These are phyloP conservation scores for Colletotrichum higginsianum DNA, from an alignment of 2,329 filamentous ascomycete species.

Conservation along the genomic window DNA sequence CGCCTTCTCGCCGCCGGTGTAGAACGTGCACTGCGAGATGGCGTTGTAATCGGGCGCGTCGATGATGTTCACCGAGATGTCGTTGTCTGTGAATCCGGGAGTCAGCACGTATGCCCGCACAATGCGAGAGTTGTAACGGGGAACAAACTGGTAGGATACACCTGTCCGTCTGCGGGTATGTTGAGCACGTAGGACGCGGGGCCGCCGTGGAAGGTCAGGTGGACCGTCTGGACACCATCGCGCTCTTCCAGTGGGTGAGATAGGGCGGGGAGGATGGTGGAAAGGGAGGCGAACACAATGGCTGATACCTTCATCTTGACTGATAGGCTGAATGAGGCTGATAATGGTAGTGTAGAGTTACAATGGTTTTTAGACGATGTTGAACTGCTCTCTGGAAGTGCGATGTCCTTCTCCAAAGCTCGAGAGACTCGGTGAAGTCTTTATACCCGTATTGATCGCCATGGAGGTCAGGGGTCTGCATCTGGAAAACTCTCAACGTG, in stretches of 20 bases:
- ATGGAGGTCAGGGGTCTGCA: neutral
- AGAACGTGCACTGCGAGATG: constrained; percentile 59
- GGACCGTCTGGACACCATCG: constrained; percentile 53
- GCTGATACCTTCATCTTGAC: constrained; percentile 45
- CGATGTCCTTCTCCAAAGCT: neutral
- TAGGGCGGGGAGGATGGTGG: constrained; percentile 27
- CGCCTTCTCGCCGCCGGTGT: constrained; percentile 52
- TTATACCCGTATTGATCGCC: neutral
- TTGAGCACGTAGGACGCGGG: constrained; percentile 58
- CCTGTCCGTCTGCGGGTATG: constrained; percentile 59
- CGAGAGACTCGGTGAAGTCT: neutral
- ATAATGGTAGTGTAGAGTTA: neutral
- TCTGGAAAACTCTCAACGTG: accelerated
- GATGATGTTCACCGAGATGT: constrained; percentile 57
- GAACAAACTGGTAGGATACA: constrained; percentile 55
- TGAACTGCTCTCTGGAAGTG: too few species aligned
- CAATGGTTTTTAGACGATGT: too few species aligned
- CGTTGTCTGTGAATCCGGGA: constrained; percentile 51
- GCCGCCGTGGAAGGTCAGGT: constrained; percentile 61
- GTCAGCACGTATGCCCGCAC: neutral
- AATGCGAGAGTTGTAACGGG: neutral
- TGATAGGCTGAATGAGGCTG: too few species aligned
- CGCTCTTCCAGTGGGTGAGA: constrained; percentile 45
- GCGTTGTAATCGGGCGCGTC: constrained; percentile 62
- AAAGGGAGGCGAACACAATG: constrained; percentile 28